Conservation (phyloP, 208 protist species). For the Vickermania spadyakhi region DNA sequence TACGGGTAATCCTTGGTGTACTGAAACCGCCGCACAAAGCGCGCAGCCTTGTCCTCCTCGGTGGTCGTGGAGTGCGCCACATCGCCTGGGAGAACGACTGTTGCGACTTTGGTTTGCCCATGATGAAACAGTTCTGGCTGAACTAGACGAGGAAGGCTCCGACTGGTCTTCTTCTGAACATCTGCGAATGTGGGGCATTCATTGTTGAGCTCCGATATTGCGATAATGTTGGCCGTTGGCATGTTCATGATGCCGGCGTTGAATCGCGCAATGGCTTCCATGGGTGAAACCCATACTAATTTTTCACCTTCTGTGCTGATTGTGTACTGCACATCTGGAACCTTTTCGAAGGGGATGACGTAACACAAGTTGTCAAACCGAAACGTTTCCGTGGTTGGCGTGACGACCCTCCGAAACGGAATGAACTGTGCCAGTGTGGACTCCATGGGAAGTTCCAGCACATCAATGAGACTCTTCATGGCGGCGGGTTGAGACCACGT, state of each 20-base stretch:
- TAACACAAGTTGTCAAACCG: slow-evolving; percentile 76
- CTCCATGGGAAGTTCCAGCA: slow-evolving; percentile 84
- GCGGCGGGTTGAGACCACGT: slow-evolving; percentile 40
- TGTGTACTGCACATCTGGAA: slow-evolving; percentile 72
- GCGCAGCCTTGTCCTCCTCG: slow-evolving; percentile 40
- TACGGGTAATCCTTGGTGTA: slow-evolving; percentile 83
- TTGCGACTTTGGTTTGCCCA: slow-evolving; percentile 59
- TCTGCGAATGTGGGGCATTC: slow-evolving; percentile 73
- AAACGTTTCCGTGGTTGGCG: slow-evolving; percentile 74
- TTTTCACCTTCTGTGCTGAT: slow-evolving; percentile 59
- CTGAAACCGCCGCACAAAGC: slow-evolving; percentile 68
- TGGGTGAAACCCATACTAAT: slow-evolving; percentile 84
- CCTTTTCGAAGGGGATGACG: slow-evolving; percentile 61
- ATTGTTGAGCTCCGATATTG: slow-evolving; percentile 75
- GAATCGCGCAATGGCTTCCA: slow-evolving; percentile 84
- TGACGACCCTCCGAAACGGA: slow-evolving; percentile 68
- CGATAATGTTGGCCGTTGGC: slow-evolving; percentile 79
- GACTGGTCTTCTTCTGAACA: slow-evolving; percentile 42
- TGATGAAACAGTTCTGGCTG: slow-evolving; percentile 66
- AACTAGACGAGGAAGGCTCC: slow-evolving; percentile 26
- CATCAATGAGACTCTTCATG: slow-evolving; percentile 70
- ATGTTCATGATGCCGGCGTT: slow-evolving; percentile 88
- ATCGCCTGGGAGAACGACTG: slow-evolving; percentile 76
- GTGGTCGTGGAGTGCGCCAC: slow-evolving; percentile 54
- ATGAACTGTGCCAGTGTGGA: slow-evolving; percentile 45